Percentiles rank a stretch among this genome's conserved stretches.
Conservation (phyloP, 2,329 filamentous ascomycete species). For the Malbranchea zuffiana region DNA sequence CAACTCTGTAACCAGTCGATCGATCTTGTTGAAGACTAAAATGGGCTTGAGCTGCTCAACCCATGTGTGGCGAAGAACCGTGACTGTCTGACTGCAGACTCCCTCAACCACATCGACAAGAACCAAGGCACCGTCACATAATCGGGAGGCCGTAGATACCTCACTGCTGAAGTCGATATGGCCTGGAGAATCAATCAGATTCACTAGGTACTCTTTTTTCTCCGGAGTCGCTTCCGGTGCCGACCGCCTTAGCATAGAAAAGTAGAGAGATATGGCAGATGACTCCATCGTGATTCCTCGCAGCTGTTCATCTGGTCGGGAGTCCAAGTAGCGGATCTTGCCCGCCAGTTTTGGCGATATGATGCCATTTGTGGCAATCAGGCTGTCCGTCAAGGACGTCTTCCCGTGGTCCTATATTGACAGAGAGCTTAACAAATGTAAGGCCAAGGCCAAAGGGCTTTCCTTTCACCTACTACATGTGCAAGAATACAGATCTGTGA, state of each 20-base stretch:
- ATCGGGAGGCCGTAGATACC: constrained; percentile 84
- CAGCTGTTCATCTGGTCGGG: constrained; percentile 85
- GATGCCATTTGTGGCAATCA: constrained; percentile 97
- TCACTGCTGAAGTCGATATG: constrained; percentile 99
- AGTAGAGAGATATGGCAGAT: constrained; percentile 91
- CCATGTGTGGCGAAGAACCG: constrained; percentile 89
- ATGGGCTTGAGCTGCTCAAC: constrained; percentile 89
- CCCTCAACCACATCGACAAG: constrained; percentile 95
- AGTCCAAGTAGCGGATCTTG: constrained; percentile 96
- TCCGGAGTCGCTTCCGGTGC: constrained; percentile 57
- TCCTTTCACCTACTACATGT: constrained; percentile 56
- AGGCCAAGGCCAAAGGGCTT: background rate
- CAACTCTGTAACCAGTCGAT: constrained; percentile 83
- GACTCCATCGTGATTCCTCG: constrained; percentile 99
- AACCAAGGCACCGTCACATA: constrained; percentile 90
- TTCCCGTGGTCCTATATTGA: constrained; percentile 75
- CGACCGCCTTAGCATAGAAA: constrained; percentile 73
- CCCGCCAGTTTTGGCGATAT: constrained; percentile 95
- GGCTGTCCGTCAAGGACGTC: constrained; percentile 88
- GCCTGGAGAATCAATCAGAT: constrained; percentile 92
- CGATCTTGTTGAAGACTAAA: constrained; percentile 97
- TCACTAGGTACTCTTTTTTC: constrained; percentile 86
- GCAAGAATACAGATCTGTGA: constrained; percentile 82
- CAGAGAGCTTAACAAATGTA: constrained; percentile 10
- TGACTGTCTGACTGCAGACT: constrained; percentile 97